Base-by-base conservation (phyloP, 805 yeast genomes). In the Kurtzmaniella fragi region DNA sequence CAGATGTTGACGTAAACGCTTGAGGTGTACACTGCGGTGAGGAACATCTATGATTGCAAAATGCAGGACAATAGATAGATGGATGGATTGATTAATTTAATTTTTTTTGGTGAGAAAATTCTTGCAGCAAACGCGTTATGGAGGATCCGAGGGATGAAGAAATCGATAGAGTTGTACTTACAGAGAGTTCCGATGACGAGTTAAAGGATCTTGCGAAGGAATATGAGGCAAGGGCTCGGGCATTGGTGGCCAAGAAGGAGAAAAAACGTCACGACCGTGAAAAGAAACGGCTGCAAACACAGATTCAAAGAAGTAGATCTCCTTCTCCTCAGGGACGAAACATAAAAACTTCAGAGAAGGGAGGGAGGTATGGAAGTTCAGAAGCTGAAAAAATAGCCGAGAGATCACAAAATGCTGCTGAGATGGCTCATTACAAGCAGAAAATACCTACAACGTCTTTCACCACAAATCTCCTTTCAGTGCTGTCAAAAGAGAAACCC, bases 171-270 rank as follows among this genome's bases (percentile, higher is more conserved):
- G 16, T 17, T 5, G 20, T 31, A 8, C 53, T 65, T 13, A 68
- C 72, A 1, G 68, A 57, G 28, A 64, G 58, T 30, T 64, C 69
- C 2, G 61, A 56, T 12, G 71, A 68, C 35, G 72, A 62, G 26
- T 42, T 64, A 13, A 54, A 57, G 0, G 66, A 67, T 40, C 43
- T 68, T 15, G 56, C 61, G 38, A 68, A 68, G 43, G 71, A 67
- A 41, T 67, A 55, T 45, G 54, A 57, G 34, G 28, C 61, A 26
- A 49, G 55, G 43, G 51, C 43, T 35, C 50, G 52, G 36, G 43
- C 47, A 34, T 32, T 50, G n/a, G 13, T 45, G 5, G 41, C 44
- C 17, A 42, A 45, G 39, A 45, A 39, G 36, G 44, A 43, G 37
- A 45, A 40, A 35, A 44, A 41, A 28, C 31, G 7, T 36, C 39